Base-by-base conservation (phyloP, 352 stramenopile species). In the Ophiocytium majus region DNA sequence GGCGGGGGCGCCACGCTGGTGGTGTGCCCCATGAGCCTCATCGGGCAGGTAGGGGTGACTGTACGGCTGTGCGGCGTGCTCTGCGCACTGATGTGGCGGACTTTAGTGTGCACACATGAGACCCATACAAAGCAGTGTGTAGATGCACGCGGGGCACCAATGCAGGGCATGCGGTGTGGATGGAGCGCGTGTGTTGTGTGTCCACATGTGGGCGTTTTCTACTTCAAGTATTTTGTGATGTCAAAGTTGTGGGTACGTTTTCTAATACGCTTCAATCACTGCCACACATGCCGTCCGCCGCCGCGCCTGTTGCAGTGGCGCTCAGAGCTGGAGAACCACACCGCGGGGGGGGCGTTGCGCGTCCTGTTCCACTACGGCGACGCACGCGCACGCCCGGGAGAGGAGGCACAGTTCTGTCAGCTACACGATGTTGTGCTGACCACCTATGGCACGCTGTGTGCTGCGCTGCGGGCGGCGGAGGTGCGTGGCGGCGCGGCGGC, bases 341-440 rank as follows among this genome's bases (percentile, higher is more conserved):
- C 79, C 33, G 34, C 49, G 63, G 80, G 37, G 64, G 83, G 83
- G 10, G 83, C 83, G n/a, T 50, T 86, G 50, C 50, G 5, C 10
- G 76, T 86, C 5, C 37, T 76, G 23, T 86, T 86, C 79, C 76
- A 86, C 63, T 86, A 86, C 76, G 83, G 83, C 10, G 76, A 76
- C 37, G 83, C 43, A 14, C 43, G 43, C 5, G 5, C 5, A 5
- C 43, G 43, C 43, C n/a, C n/a, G n/a, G 43, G 75, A 10, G 75
- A 81, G 10, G 28, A 50, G 34, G 28, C 34, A 10, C 32, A 35
- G 0, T 32, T 81, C 5, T n/a, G n/a, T n/a, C 43, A 57, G 43
- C 5, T 10, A 49, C 95, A 95, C 78, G 95, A 98, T 79, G 93
- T 98, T 50, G 94, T 98, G 23, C 90, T 98, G 0, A 98, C 95